Base-by-base conservation (phyloP, 495 filamentous ascomycete genomes). In the Lineolata rhizophorae region DNA sequence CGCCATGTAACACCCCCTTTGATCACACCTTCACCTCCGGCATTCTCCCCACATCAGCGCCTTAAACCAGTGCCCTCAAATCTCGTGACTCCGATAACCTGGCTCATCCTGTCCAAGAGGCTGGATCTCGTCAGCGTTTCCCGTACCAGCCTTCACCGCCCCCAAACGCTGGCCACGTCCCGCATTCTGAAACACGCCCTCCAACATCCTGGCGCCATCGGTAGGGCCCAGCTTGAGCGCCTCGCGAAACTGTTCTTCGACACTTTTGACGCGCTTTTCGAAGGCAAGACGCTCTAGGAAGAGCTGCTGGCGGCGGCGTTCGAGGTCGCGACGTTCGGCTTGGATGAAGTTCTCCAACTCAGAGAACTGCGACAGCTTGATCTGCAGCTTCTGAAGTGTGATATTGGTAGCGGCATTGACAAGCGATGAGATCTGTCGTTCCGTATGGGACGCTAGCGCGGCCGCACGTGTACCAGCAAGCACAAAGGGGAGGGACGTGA, bases 301-400 rank as follows among this genome's bases (percentile, higher is more conserved):
- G 16, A 97, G 62, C 52, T 92, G 79, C 50, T 92, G 82, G 9
- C 87, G 67, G 2, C 75, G 76, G 30, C 82, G 64, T 53, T 95
- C 87, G 2, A 97, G 62, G 50, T 97, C 90, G 24, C 83, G 67
- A 31, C 84, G 72, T 55, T 97, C 90, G 2, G 83, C 78, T 42
- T 91, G 76, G 31, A 94, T 60, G 34, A 92, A 72, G 30, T 72
- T 60, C 46, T 97, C 87, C 65, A 97, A 80, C 55, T 95, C 90
- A 42, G 78, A 75, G 60, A 97, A 97, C 48, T 94, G 91, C 43
- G 76, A 68, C 18, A 93, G 62, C 12, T 74, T 81, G 11, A 80
- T 41, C 37, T 54, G 42, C 4, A 57, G 47, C 32, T 57, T 57
- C 29, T 45, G 38, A 0, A 54, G 43, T 29, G 55, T 42, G 5